phyloP scores from a whole-genome alignment of 2,329 filamentous ascomycete species.

The Didymella keratinophila region DNA sequence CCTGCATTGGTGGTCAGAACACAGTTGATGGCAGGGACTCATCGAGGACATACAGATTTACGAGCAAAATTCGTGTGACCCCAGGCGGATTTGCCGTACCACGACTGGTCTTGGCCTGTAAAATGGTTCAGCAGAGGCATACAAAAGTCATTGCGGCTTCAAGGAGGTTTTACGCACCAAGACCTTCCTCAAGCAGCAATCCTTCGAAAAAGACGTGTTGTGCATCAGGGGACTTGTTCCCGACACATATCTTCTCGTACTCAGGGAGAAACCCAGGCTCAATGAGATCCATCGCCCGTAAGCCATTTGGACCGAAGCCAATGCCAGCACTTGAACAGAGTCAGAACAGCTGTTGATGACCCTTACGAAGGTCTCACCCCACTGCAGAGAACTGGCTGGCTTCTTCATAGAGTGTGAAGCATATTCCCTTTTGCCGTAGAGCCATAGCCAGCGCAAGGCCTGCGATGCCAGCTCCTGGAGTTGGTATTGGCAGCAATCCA shows the following conservation, averaged over 20 bases:
- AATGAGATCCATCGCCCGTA: constrained; percentile 55
- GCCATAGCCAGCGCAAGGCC: constrained; percentile 42
- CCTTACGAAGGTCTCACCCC: constrained; percentile 16
- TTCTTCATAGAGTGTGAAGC: constrained; percentile 41
- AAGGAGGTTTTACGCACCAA: constrained; percentile 46
- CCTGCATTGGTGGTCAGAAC: constrained; percentile 17
- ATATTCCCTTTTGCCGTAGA: constrained; percentile 30
- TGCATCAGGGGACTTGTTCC: constrained; percentile 50
- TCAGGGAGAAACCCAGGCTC: constrained; percentile 48
- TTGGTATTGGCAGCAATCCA: neutral
- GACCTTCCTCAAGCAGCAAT: constrained; percentile 51
- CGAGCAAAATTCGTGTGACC: constrained; percentile 9
- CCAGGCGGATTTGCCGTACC: constrained; percentile 19
- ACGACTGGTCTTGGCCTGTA: constrained; percentile 12
- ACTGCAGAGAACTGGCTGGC: constrained; percentile 33
- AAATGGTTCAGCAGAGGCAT: neutral
- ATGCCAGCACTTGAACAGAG: constrained; percentile 30
- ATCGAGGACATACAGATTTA: constrained; percentile 2
- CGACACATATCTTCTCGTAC: constrained; percentile 52
- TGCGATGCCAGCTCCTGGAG: constrained; percentile 37
- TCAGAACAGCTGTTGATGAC: neutral
- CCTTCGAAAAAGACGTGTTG: constrained; percentile 55
- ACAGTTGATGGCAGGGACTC: neutral
- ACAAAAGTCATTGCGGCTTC: no score
- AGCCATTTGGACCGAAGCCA: constrained; percentile 52